Evolutionary conservation across 345 rosid species (phyloP).

Genomic region (Eucalyptus grandis): DNA sequence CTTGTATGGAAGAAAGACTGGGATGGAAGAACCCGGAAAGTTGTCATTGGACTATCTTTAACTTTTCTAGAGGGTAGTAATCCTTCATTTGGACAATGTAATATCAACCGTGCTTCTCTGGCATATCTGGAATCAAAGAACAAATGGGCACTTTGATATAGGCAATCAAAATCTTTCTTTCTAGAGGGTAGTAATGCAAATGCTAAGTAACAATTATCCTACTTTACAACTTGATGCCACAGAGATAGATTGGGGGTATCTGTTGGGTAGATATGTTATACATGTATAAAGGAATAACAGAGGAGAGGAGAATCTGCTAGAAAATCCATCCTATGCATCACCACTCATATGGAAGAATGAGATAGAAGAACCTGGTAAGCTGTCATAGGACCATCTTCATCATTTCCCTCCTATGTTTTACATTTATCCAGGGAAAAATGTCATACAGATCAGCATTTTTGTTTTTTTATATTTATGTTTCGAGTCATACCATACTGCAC

Average conservation of each 20-base stretch:
- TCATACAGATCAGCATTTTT: no score
- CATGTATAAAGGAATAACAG: neutral
- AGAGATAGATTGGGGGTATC: neutral
- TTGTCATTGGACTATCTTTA: neutral
- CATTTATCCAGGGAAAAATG: no score
- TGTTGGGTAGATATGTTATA: neutral
- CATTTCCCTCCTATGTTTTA: neutral
- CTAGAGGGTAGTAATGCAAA: neutral
- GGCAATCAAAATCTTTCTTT: neutral
- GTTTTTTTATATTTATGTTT: no score
- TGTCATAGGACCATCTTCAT: neutral
- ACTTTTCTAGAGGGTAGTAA: neutral
- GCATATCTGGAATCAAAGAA: conserved; percentile 33
- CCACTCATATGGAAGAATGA: neutral
- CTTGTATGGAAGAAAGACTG: neutral
- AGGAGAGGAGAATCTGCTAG: neutral
- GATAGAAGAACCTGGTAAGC: neutral
- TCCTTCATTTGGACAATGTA: conserved; percentile 9
- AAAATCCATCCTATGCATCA: neutral
- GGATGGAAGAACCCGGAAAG: neutral
- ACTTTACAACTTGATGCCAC: no score
- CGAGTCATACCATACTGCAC: no score
- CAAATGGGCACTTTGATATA: neutral
- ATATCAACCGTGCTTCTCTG: conserved; percentile 57
- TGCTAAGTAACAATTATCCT: neutral